A percentile compares a stretch with the other conserved stretches of the same genome.
These are phyloP conservation scores for Eucalyptus viminalis DNA, from an alignment of 345 rosid species.

Conservation along the genomic window DNA sequence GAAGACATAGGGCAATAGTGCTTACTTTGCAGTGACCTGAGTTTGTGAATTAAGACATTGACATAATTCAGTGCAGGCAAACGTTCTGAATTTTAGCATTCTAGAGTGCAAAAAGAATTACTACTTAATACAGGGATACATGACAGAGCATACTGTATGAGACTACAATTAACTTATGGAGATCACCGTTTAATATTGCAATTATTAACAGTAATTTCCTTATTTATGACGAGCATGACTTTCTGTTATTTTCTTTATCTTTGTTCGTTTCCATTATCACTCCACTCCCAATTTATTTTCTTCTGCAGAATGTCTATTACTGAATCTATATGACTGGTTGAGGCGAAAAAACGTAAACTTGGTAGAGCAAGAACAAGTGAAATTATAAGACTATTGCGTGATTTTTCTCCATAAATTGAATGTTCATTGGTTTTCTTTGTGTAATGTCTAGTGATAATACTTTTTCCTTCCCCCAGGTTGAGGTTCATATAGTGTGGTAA, in stretches of 20 bases:
- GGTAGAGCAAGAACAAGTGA: background rate
- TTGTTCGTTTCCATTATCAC: background rate
- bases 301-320: background rate
- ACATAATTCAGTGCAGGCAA: background rate
- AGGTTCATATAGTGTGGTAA: slow-evolving; percentile 2
- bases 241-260: background rate
- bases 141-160: background rate
- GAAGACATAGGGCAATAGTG: background rate
- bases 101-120: background rate
- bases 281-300: background rate
- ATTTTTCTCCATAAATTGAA: background rate
- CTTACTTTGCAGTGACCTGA: background rate
- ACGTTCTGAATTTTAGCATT: background rate
- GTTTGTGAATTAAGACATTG: background rate
- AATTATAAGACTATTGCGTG: background rate
- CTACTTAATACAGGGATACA: background rate
- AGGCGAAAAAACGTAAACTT: background rate
- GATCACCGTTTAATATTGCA: background rate
- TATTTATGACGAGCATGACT: background rate
- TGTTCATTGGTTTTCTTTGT: background rate
- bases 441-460: background rate
- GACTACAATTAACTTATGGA: background rate
- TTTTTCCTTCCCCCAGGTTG: background rate
- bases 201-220: background rate
- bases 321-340: background rate